These are phyloP conservation scores for Candida chilensis DNA, from an alignment of 805 yeast species.

Conservation along the genomic window DNA sequence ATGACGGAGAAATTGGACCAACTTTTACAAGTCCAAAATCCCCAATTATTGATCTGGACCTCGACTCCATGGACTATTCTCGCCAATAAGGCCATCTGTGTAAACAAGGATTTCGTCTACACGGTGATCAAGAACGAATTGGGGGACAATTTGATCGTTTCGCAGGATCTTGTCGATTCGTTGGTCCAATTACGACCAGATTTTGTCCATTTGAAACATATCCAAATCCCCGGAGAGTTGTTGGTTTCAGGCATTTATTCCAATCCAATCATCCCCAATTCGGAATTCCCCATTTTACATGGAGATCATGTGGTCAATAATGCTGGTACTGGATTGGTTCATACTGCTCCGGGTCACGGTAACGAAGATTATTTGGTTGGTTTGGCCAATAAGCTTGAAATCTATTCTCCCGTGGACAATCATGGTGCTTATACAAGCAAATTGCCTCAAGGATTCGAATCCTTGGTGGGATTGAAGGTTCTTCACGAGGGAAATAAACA, in stretches of 20 bases:
- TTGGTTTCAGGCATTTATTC: constrained; percentile 35
- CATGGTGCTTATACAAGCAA: constrained; percentile 56
- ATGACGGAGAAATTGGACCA: constrained; percentile 10
- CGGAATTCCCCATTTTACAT: constrained; percentile 50
- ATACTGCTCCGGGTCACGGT: constrained; percentile 98
- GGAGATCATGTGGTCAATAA: constrained; percentile 75
- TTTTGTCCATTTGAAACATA: constrained; percentile 4
- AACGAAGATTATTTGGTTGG: constrained; percentile 83
- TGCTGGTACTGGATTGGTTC: constrained; percentile 94
- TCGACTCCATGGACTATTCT: constrained; percentile 98
- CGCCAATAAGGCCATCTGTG: constrained; percentile 77
- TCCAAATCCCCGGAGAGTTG: constrained; percentile 27
- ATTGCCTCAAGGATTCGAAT: constrained; percentile 34
- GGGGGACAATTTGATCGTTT: constrained; percentile 47
- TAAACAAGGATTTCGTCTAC: constrained; percentile 52
- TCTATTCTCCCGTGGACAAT: constrained; percentile 74
- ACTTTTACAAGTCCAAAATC: constrained; percentile 3
- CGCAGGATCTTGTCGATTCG: constrained; percentile 32
- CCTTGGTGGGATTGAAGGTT: constrained; percentile 49
- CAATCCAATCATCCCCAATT: constrained; percentile 39
- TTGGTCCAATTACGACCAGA: constrained; percentile 20
- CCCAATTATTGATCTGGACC: constrained; percentile 69
- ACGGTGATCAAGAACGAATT: constrained; percentile 21
- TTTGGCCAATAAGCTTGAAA: constrained; percentile 39
- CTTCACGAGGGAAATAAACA: constrained; percentile 45